phyloP scores from a whole-genome alignment of 768 basidiomycete species.

The Panaeolus papilionaceus region DNA sequence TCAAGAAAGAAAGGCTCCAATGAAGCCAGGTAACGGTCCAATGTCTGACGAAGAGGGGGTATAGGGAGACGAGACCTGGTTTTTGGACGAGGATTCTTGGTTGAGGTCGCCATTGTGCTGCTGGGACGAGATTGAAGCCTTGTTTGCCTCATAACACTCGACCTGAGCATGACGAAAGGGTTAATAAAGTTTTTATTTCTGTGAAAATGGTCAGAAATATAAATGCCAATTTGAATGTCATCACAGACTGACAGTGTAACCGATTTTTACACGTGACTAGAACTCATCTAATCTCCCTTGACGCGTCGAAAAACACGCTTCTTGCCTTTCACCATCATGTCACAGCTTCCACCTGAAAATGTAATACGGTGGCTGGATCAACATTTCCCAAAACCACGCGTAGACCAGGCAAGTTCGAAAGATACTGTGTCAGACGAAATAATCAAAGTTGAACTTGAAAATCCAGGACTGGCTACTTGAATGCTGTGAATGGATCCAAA shows the following conservation, averaged over 20 bases:
- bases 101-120: conserved; percentile 25
- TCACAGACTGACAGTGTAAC: conserved; percentile 19
- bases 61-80: conserved; percentile 79
- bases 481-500: conserved; percentile 70
- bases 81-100: conserved; percentile 27
- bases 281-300: conserved; percentile 33
- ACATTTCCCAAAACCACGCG: conserved; percentile 62
- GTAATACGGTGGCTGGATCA: conserved; percentile 60
- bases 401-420: conserved; percentile 60
- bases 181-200: neutral
- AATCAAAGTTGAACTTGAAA: conserved; percentile 15
- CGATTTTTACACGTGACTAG: conserved; percentile 15
- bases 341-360: conserved; percentile 33
- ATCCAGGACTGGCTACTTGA: conserved; percentile 78
- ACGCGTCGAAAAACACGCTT: conserved; percentile 11
- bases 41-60: conserved; percentile 75
- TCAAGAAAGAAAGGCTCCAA: conserved; percentile 82
- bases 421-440: neutral
- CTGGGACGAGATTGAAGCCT: conserved; percentile 29
- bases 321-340: conserved; percentile 29
- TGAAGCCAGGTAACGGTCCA: conserved; percentile 80
- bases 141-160: conserved; percentile 25
- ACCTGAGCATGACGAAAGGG: conserved; percentile 30
- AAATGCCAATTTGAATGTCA: neutral
- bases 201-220: conserved; percentile 9